Conservation (phyloP, 1,284 basidiomycete species). For the Malassezia restricta region DNA sequence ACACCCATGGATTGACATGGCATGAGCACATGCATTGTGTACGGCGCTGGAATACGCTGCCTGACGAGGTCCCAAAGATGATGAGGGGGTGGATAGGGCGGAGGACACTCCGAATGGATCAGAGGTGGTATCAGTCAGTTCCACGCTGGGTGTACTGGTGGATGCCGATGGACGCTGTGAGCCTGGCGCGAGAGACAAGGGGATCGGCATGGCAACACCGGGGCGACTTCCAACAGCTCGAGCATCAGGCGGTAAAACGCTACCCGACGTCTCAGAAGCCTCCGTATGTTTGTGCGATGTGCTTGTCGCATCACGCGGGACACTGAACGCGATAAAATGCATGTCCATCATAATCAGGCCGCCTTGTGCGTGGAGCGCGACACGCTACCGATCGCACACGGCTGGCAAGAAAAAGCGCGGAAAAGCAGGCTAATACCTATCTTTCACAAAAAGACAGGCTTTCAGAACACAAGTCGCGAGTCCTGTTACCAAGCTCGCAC, state of each 20-base stretch:
- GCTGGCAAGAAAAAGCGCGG: not conserved
- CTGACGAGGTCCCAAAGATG: not conserved
- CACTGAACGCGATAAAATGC: constrained; percentile 10
- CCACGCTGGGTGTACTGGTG: no score
- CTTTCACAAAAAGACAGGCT: not conserved
- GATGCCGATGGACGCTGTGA: not conserved
- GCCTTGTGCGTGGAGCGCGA: constrained; percentile 7
- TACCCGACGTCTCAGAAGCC: not conserved
- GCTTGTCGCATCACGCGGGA: not conserved
- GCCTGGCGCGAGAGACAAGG: constrained; percentile 1
- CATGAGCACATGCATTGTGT: constrained; percentile 1
- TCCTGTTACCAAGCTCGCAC: not conserved
- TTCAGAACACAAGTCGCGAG: not conserved
- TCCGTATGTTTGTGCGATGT: not conserved
- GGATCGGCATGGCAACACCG: constrained; percentile 8
- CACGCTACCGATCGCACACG: constrained; percentile 1
- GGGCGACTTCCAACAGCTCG: constrained; percentile 5
- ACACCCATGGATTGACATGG: constrained; percentile 1
- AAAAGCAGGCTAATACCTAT: not conserved
- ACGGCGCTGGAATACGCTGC: not conserved
- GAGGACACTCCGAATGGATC: no score
- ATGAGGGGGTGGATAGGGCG: no score
- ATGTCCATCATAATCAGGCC: constrained; percentile 7
- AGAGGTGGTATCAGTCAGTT: no score
- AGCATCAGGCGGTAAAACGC: constrained; percentile 6